Evolutionary conservation across 495 filamentous ascomycete genomes (phyloP), one percentile per base, ranked within the genome.

Genomic region (Aspergillus avenaceus): DNA sequence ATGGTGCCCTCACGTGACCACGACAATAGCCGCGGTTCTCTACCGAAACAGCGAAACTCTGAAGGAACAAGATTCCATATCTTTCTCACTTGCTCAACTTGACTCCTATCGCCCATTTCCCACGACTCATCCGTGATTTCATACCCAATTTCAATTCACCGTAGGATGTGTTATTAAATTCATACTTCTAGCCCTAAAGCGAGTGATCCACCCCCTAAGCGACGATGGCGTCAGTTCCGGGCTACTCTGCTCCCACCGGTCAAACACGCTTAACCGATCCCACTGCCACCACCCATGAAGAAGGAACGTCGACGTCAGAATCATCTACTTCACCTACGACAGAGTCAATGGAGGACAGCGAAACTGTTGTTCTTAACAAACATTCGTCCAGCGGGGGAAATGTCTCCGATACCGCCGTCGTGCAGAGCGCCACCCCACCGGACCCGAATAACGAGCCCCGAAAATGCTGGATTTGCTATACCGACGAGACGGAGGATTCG

Each of bases 401-500:
- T 11, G 16, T 42, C 19, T 41, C 36, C 45, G 50, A 44, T 25
- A 67, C 60, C 48, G 14, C 58, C 13, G 31, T 56, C 24, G 40
- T 29, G 25, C 49, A 49, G 38, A 53, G 42, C 44, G 41, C 62
- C 41, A 48, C 50, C 22, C 28, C 49, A 21, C 19, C 55, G 18
- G 53, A 58, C 26, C 19, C 54, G 12, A 48, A 56, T 19, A 61
- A 72, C 3, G 76, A 79, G 43, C 75, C 85, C 22, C 83, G 82
- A 27, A 84, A 84, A 68, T 98, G 93, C 68, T 97, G 90, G 86
- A 91, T 98, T 59, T 98, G 93, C 71, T 88, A 93, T 59, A 78
- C 79, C 45, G 88, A 92, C 54, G 84, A 90, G 53, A 90, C 84
- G 19, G 89, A 96, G 54, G 85, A 90, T 47, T 75, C 73, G 27